These are phyloP conservation scores for Rubia balearica DNA, from an alignment of 305 asterid species.

Conservation along the genomic window DNA sequence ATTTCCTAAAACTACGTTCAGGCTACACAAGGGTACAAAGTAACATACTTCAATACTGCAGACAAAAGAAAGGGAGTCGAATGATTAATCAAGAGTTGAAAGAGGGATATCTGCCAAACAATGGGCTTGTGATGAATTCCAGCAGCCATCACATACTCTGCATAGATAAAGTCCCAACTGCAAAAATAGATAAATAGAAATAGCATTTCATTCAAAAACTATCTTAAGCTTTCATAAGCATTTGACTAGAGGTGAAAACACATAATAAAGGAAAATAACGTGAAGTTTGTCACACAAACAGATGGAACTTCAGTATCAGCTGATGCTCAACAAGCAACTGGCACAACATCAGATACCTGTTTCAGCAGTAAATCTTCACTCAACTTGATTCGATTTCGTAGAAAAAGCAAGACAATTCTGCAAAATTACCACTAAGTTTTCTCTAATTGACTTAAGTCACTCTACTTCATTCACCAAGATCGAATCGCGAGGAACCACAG, in stretches of 20 bases:
- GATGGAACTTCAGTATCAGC: slow-evolving; percentile 98
- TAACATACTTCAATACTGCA: not conserved
- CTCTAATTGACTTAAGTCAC: slow-evolving; percentile 92
- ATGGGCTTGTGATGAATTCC: slow-evolving; percentile 89
- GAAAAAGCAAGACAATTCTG: not conserved
- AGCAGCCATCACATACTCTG: slow-evolving; percentile 97
- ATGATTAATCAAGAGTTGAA: not conserved
- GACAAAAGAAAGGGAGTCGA: not conserved
- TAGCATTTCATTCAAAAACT: not conserved
- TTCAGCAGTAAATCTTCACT: slow-evolving; percentile 6
- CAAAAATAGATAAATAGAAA: slow-evolving; percentile 20
- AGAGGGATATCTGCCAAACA: slow-evolving; percentile 82
- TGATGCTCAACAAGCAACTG: slow-evolving; percentile 96
- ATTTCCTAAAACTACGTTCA: not conserved
- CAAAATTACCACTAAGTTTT: slow-evolving; percentile 73
- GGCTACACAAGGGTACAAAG: not conserved
- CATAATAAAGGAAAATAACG: slow-evolving; percentile 31
- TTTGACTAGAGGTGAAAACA: not conserved
- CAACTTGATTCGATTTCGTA: slow-evolving; percentile 1
- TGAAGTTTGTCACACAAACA: slow-evolving; percentile 88
- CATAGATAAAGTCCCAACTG: slow-evolving; percentile 99
- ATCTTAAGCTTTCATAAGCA: not conserved
- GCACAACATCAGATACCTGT: slow-evolving; percentile 99
- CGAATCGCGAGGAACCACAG: slow-evolving; percentile 82
- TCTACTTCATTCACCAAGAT: slow-evolving; percentile 80